Percentiles rank a stretch among this genome's conserved stretches.
Conservation (phyloP, 345 rosid species). For the Pugionium cornutum region DNA sequence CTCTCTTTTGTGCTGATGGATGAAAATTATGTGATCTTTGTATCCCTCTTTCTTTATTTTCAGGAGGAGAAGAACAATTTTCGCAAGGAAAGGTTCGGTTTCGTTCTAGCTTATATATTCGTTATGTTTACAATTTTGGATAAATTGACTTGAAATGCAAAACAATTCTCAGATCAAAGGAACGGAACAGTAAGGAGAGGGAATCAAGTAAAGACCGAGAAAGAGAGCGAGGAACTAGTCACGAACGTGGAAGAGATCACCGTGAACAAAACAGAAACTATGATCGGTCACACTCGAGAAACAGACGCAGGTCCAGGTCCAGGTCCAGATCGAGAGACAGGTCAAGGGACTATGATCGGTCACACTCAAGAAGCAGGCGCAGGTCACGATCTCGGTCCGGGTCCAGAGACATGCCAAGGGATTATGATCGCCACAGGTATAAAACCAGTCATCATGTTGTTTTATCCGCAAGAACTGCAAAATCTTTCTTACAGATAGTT, state of each 20-base stretch:
- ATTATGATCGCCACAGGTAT: slow-evolving; percentile 83
- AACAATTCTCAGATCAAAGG: slow-evolving; percentile 57
- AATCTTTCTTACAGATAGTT: not conserved
- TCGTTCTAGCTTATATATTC: slow-evolving; percentile 44
- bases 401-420: slow-evolving; percentile 76
- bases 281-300: slow-evolving; percentile 72
- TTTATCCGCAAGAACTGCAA: not conserved
- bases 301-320: slow-evolving; percentile 59
- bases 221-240: slow-evolving; percentile 56
- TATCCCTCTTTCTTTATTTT: slow-evolving; percentile 18
- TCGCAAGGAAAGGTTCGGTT: slow-evolving; percentile 56
- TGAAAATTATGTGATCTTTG: not conserved
- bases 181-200: slow-evolving; percentile 56
- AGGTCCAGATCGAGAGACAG: not conserved
- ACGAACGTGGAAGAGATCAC: slow-evolving; percentile 68
- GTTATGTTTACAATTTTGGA: not conserved
- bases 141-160: not conserved
- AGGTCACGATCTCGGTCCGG: slow-evolving; percentile 55
- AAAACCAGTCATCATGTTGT: not conserved
- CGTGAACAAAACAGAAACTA: slow-evolving; percentile 56
- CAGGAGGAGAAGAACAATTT: slow-evolving; percentile 78
- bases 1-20: slow-evolving; percentile 1
- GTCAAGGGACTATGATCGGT: not conserved
- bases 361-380: not conserved
- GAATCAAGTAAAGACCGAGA: slow-evolving; percentile 65